Base-by-base conservation (phyloP, 768 basidiomycete genomes). In the Suillus spraguei region DNA sequence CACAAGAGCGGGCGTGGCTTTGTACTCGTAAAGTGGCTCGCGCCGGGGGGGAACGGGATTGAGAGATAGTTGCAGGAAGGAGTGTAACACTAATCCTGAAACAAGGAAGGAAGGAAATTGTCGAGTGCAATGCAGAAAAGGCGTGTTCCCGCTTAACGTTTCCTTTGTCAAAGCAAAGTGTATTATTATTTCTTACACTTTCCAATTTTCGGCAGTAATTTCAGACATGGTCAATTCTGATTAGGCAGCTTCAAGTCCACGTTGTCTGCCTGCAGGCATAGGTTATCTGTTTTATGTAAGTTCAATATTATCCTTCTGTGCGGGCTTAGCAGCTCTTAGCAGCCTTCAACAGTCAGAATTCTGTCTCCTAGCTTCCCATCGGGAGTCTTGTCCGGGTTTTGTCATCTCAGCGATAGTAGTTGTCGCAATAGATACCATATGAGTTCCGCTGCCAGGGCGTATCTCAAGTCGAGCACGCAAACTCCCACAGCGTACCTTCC, bases 261-360 rank as follows among this genome's bases (percentile, higher is more conserved):
- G 88, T 88, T 88, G 81, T 80, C 77, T 87, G 88, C 88, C 88
- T 89, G 86, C 87, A 89, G 87, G 88, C 87, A 84, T 72, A 70
- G 66, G 70, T 73, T 76, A 80, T 80, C 79, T 61, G 77, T 71
- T 71, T 69, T 72, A 81, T 76, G 81, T 84, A 82, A 81, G 56
- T 60, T 32, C 36, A 42, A 58, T 67, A 65, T 72, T 69, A 72
- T 61, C 64, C 64, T 65, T 53, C 58, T 47, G 41, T 50, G 61
- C 64, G 67, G 67, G 60, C 46, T 62, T 60, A 54, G 54, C 11
- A 8, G 9, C 42, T 9, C 28, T 28, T 28, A 28, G 28, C 28
- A 28, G 28, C 28, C 28, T 28, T 28, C 28, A 28, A 28, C 28
- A 4, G 28, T 28, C 28, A 28, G 28, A 28, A 28, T 28, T 28